Conservation (phyloP, 2,329 filamentous ascomycete species). For the Cyphellophora europaea region DNA sequence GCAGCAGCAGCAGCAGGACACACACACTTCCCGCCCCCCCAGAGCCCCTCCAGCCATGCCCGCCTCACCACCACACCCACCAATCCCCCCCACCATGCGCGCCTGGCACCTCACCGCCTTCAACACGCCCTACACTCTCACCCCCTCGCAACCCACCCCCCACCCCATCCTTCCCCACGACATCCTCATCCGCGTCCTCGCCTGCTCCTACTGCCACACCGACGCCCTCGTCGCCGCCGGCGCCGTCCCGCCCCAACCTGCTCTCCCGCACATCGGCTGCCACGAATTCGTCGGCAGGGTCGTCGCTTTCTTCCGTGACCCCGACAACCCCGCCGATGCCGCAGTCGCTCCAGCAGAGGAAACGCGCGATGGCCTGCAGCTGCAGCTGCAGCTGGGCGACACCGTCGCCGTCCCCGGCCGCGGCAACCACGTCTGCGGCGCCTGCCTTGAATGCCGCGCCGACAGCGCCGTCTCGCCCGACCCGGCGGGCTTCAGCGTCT, state of each 20-base stretch:
- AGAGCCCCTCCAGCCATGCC: too few species aligned
- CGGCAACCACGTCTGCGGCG: slow-evolving; percentile 7
- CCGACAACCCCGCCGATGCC: neutral
- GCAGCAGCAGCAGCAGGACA: too few species aligned
- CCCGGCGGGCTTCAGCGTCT: slow-evolving; percentile 20
- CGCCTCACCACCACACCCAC: too few species aligned
- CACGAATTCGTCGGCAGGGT: slow-evolving; percentile 39
- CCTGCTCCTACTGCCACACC: slow-evolving; percentile 40
- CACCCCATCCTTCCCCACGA: slow-evolving; percentile 35
- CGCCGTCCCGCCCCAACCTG: slow-evolving; percentile 22
- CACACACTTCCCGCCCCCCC: too few species aligned
- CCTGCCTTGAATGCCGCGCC: slow-evolving; percentile 5
- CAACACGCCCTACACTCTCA: slow-evolving; percentile 12
- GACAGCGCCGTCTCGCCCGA: slow-evolving; percentile 4
- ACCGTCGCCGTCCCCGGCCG: slow-evolving; percentile 7
- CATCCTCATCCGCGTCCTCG: slow-evolving; percentile 36
- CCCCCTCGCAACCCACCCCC: slow-evolving; percentile 17
- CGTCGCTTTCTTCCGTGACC: too few species aligned
- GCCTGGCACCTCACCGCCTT: slow-evolving; percentile 12
- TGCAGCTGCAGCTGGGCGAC: slow-evolving; percentile 4
- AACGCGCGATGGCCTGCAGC: too few species aligned
- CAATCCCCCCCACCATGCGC: slow-evolving; percentile 13
- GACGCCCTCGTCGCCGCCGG: slow-evolving; percentile 29
- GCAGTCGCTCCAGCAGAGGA: too few species aligned
- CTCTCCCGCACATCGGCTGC: slow-evolving; percentile 34